Conservation (phyloP, 306 rosid species). For the Cicer pinnatifidum region DNA sequence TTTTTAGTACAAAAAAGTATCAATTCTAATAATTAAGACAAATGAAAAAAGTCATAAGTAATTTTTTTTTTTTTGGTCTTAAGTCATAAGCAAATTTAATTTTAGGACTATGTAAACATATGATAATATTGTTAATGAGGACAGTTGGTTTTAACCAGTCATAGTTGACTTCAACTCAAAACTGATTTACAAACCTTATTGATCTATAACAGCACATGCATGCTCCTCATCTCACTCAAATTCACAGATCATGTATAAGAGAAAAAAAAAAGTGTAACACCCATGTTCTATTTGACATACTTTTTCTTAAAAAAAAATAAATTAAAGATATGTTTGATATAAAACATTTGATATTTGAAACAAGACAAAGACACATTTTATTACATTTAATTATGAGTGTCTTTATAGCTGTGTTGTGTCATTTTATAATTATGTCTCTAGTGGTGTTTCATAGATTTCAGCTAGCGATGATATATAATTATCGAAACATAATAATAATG, state of each 20-base stretch:
- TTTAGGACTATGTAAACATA: constrained; percentile 26
- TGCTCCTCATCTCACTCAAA: constrained; percentile 33
- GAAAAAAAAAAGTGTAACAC: neutral
- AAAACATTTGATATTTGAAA: no score
- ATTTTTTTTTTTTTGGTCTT: neutral
- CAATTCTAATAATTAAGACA: constrained; percentile 21
- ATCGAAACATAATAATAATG: no score
- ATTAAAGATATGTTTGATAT: no score
- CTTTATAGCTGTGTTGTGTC: no score
- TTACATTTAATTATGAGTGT: no score
- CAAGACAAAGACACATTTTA: no score
- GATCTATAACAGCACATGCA: constrained; percentile 41
- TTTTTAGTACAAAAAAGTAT: no score
- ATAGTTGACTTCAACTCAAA: constrained; percentile 43
- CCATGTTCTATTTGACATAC: constrained; percentile 7
- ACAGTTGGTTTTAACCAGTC: constrained; percentile 34
- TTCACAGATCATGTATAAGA: constrained; percentile 3
- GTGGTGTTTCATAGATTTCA: no score
- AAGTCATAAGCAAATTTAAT: constrained; percentile 16
- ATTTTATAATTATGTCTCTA: no score
- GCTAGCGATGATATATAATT: neutral
- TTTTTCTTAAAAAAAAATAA: neutral
- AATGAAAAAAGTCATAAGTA: constrained; percentile 30
- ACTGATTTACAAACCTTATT: constrained; percentile 23
- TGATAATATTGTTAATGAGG: constrained; percentile 41